Percentiles rank a stretch among this genome's conserved stretches.
phyloP scores from a whole-genome alignment of 2,329 filamentous ascomycete genomes.

The Dryadomyces quercivorus region DNA sequence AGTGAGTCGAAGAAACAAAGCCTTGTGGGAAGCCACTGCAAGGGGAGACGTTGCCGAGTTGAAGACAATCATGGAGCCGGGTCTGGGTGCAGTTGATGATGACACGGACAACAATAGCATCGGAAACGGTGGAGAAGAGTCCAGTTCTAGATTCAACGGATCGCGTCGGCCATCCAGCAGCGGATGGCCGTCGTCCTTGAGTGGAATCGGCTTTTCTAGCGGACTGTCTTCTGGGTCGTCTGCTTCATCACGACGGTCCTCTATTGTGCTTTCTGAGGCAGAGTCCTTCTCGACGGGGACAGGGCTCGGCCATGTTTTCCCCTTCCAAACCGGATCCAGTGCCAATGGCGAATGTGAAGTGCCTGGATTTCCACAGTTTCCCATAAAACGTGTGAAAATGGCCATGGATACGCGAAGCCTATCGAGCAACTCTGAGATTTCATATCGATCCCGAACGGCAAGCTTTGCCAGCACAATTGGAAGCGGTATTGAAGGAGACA shows the following conservation, averaged over 20 bases:
- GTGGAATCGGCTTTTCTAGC: conserved; percentile 32
- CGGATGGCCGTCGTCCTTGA: conserved; percentile 30
- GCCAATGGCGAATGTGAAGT: conserved; percentile 13
- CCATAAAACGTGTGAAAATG: conserved; percentile 55
- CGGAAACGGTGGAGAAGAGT: neutral
- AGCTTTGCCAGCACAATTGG: conserved; percentile 59
- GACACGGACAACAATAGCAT: conserved; percentile 18
- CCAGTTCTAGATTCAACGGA: neutral
- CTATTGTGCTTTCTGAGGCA: conserved; percentile 25
- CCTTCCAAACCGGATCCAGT: conserved; percentile 47
- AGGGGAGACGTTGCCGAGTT: conserved; percentile 66
- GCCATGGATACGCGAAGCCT: conserved; percentile 83
- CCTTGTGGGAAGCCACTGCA: conserved; percentile 76
- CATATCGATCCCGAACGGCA: conserved; percentile 66
- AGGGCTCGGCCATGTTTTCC: conserved; percentile 75
- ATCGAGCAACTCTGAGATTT: conserved; percentile 75
- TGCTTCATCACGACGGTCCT: conserved; percentile 29
- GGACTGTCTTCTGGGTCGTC: conserved; percentile 14
- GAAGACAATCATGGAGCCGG: conserved; percentile 67
- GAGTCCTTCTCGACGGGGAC: conserved; percentile 44
- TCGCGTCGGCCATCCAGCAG: conserved; percentile 22
- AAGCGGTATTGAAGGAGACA: conserved; percentile 71
- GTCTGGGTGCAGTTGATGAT: conserved; percentile 31
- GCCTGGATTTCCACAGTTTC: conserved; percentile 16
- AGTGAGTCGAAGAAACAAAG: conserved; percentile 75